Base-by-base conservation (phyloP, 768 basidiomycete species). In the Pisolithus tinctorius region DNA sequence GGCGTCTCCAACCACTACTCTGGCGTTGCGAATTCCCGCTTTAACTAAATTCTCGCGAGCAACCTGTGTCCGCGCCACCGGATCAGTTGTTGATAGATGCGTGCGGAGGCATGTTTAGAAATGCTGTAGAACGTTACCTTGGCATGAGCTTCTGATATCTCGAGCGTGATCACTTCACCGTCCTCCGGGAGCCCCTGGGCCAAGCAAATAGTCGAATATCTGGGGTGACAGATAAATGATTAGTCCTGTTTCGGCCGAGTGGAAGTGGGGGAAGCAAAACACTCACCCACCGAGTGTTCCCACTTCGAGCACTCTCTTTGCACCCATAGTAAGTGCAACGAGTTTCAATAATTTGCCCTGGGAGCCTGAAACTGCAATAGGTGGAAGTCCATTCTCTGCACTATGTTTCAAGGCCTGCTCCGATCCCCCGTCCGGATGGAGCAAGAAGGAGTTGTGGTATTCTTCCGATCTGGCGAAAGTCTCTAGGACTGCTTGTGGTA, bases 211-310 rank as follows among this genome's bases (percentile, higher is more conserved):
- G 67, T 62, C 14, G 69, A 70, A 57, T 64, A 70, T 38, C 68
- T 68, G 41, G 30, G 6, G 4, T 10, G n/a, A 38, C 30, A 43
- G 26, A 47, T 39, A 20, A 27, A 30, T 11, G 4, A 37, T 10
- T 31, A 31, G 30, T 2, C 30, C 30, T 31, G 30, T 31, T 31
- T 31, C 30, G 6, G 30, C 9, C 30, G 9, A 7, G 30, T 31
- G 30, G 20, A 48, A 23, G 45, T 20, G 20, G 20, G 20, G 16
- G 13, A 37, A 31, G 7, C 14, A 27, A 29, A 31, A 16, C 13
- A 48, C 26, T 44, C 36, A 83, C 83, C 83, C 84, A 56, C 80
- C 82, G 11, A 85, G 70, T 6, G 83, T 84, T 0, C 83, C 84
- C 45, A 87, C 76, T 58, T 85, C 83, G 41, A 87, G 63, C 16